These are phyloP conservation scores for Imleria badia DNA, from an alignment of 768 basidiomycete genomes.

Conservation along the genomic window DNA sequence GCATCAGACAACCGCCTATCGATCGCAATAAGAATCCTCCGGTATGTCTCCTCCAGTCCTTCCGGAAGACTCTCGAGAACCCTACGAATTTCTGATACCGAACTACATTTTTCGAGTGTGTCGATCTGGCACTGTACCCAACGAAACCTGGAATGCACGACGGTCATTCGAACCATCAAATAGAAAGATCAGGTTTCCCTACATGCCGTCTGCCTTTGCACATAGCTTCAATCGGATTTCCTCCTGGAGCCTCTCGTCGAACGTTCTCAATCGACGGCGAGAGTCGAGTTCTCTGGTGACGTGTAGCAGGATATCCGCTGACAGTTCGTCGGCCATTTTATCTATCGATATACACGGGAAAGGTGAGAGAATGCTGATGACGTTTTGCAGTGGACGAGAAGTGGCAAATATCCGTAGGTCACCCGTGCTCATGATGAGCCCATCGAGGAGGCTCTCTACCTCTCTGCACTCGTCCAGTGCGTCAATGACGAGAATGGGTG, in stretches of 20 bases:
- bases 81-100: background rate
- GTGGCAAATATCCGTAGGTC: constrained; percentile 8
- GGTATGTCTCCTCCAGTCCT: constrained; percentile 23
- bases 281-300: constrained; percentile 11
- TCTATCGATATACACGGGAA: constrained; percentile 13
- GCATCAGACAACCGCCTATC: background rate
- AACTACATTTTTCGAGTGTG: background rate
- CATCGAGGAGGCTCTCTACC: constrained; percentile 6
- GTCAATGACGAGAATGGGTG: constrained; percentile 18
- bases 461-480: constrained; percentile 24
- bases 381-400: constrained; percentile 3
- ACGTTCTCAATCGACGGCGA: constrained; percentile 1
- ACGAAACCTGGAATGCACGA: constrained; percentile 5
- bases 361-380: background rate
- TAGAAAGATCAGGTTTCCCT: background rate
- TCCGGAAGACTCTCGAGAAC: constrained; percentile 10
- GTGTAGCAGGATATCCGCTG: constrained; percentile 9
- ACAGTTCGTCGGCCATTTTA: background rate
- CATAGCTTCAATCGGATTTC: constrained; percentile 8
- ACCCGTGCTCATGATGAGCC: background rate
- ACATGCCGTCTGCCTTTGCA: constrained; percentile 23
- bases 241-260: background rate
- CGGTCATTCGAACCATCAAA: background rate
- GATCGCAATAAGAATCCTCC: constrained; percentile 17
- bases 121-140: constrained; percentile 21